A percentile compares a stretch with the other conserved stretches of the same genome.
phyloP scores from a whole-genome alignment of 176 grass and related monocot genomes.

The Alloteropsis semialata region DNA sequence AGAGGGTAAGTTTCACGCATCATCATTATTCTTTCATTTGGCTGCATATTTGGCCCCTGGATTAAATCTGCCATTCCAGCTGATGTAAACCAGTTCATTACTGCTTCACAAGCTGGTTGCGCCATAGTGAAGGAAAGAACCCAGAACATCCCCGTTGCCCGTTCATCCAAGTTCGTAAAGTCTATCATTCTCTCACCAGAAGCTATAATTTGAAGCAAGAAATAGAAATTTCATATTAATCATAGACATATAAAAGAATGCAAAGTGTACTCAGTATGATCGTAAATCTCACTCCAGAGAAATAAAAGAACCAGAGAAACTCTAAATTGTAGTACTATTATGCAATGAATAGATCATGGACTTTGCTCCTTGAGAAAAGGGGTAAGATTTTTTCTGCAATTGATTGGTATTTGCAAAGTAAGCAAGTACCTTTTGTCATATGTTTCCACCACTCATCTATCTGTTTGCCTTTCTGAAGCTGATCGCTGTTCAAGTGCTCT shows the following conservation, averaged over 20 bases:
- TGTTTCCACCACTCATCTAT: slow-evolving; percentile 99
- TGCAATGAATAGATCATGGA: background rate
- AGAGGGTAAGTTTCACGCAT: slow-evolving; percentile 94
- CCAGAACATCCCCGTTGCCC: slow-evolving; percentile 97
- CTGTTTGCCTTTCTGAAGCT: slow-evolving; percentile 98
- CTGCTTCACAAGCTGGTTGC: slow-evolving; percentile 81
- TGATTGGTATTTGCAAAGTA: slow-evolving; percentile 15
- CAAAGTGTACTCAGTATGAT: background rate
- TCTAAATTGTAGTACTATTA: slow-evolving; percentile 4
- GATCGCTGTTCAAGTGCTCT: slow-evolving; percentile 91
- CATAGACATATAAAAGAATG: slow-evolving; percentile 9
- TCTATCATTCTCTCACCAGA: slow-evolving; percentile 86
- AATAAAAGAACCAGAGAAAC: background rate
- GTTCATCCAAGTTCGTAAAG: slow-evolving; percentile 90
- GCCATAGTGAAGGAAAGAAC: slow-evolving; percentile 98
- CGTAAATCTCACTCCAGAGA: slow-evolving; percentile 28
- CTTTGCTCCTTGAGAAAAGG: background rate
- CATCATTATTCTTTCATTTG: slow-evolving; percentile 71
- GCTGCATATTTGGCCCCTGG: slow-evolving; percentile 80
- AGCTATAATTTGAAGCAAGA: slow-evolving; percentile 41
- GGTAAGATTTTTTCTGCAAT: background rate
- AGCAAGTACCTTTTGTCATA: slow-evolving; percentile 74
- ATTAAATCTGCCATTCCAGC: slow-evolving; percentile 71
- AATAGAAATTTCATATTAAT: slow-evolving; percentile 8
- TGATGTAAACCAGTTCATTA: slow-evolving; percentile 98